A percentile compares a stretch with the other conserved stretches of the same genome.
Conservation (phyloP, 148 eudicot genomes). For the Rhododendron griersonianum region DNA sequence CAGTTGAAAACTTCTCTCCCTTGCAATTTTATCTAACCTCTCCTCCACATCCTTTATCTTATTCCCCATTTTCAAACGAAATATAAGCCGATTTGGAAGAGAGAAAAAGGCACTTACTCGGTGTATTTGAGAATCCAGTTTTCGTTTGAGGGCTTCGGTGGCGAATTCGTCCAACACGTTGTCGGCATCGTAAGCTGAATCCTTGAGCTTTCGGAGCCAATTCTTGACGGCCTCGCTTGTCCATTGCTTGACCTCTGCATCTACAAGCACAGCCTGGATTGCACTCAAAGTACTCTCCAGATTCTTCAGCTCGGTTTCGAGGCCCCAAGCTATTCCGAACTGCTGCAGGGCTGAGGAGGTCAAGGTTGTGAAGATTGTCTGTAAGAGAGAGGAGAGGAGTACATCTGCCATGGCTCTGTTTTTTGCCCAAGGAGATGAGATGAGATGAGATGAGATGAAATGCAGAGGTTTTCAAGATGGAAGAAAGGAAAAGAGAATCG, state of each 20-base stretch:
- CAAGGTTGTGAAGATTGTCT: no score
- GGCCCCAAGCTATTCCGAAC: neutral
- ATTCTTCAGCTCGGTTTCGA: neutral
- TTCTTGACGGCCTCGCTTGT: neutral
- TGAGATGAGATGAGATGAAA: no score
- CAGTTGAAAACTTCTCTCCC: neutral
- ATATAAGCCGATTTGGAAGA: neutral
- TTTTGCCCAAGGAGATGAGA: no score
- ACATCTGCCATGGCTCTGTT: no score
- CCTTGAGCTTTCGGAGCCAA: slow-evolving; percentile 14
- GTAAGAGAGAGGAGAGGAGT: no score
- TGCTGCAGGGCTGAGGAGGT: neutral
- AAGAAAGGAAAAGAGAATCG: no score
- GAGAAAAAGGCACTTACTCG: neutral
- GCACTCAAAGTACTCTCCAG: neutral
- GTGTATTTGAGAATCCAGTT: neutral
- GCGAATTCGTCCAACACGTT: neutral
- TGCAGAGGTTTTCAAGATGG: no score
- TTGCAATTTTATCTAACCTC: no score
- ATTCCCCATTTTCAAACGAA: neutral
- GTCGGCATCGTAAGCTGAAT: neutral
- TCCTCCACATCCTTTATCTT: neutral
- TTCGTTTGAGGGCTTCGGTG: neutral
- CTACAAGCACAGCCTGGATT: slow-evolving; percentile 10
- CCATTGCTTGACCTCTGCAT: slow-evolving; percentile 12